Evolutionary conservation across 2,329 filamentous ascomycete species (phyloP), one percentile per base, ranked within the genome.

Genomic region (Phaeosphaeriaceae sp.): DNA sequence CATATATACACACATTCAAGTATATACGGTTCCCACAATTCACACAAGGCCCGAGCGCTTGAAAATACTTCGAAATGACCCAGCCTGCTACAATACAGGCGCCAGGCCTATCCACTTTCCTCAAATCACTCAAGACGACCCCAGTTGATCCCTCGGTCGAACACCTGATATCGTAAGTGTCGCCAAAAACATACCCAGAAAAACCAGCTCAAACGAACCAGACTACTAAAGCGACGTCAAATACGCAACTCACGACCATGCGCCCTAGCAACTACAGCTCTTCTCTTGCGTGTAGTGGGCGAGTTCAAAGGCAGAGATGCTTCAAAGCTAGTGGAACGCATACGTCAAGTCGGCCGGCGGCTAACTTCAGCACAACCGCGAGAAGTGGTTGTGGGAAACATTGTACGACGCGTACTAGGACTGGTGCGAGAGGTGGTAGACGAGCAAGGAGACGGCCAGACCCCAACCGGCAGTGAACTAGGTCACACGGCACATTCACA

Each of bases 331-430:
- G 85, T 97, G 50, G 84, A 87, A 62, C 87, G 90, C 58, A 87
- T 99, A 54, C 87, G 89, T 58, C 83, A 86, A 51, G 86, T 93
- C 18, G 94, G 94, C 47, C 83, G 86, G 61, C 84, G 86, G 46
- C 81, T 99, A 35, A 87, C 89, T 29, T 84, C 88, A 46, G 92
- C 94, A 6, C 91, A 96, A 65, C 93, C 93, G 13, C 85, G 88
- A 52, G 94, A 97, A 76, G 87, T 96, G 62, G 90, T 92, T 4
- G 91, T 97, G 36, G 93, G 92, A 43, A 99, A 99, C 68, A 92
- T 99, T 61, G 90, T 97, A 38, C 86, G 92, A 52, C 87, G 94
- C 54, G 89, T 97, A 2, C 79, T 99, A 30, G 90, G 92, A 35
- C 81, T 99, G 56, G 94, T 99, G 58, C 86, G 94, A 42, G 92